A percentile compares a stretch with the other conserved stretches of the same genome.
Evolutionary conservation across 2,329 filamentous ascomycete species (phyloP).

Genomic region (Neophaeococcomyces aloes): DNA sequence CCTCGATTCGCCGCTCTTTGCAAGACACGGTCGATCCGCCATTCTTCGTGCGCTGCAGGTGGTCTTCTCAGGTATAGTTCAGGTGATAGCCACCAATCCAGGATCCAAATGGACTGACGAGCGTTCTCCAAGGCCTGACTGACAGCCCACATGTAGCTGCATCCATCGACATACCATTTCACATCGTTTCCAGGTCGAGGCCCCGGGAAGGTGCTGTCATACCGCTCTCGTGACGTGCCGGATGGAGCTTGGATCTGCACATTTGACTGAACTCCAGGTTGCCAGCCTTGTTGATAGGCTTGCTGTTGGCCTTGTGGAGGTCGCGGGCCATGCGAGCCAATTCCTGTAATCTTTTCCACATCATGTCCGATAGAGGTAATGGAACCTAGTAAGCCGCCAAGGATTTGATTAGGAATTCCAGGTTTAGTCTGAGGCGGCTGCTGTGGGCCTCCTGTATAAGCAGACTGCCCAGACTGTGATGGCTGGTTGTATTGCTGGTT

Average conservation of each 20-base stretch:
- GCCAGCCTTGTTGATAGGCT: constrained; percentile 11
- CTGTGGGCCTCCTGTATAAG: constrained; percentile 19
- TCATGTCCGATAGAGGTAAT: constrained; percentile 39
- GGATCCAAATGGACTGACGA: constrained; percentile 63
- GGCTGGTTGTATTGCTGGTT: not conserved
- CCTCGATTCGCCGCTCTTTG: constrained; percentile 72
- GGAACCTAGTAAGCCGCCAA: constrained; percentile 41
- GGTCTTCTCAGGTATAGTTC: constrained; percentile 75
- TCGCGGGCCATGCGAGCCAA: constrained; percentile 3
- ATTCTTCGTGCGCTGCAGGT: constrained; percentile 68
- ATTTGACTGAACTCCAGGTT: constrained; percentile 8
- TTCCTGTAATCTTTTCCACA: constrained; percentile 20
- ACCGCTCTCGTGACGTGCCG: constrained; percentile 31
- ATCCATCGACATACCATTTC: constrained; percentile 60
- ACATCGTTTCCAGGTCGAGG: constrained; percentile 38
- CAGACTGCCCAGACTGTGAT: constrained; percentile 8
- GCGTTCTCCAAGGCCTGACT: constrained; percentile 66
- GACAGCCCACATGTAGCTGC: constrained; percentile 74
- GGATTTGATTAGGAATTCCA: constrained; percentile 30
- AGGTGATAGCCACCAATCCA: constrained; percentile 79
- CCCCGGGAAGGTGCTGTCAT: constrained; percentile 52
- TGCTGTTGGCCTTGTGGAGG: constrained; percentile 26
- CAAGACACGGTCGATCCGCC: constrained; percentile 74
- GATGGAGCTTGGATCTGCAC: constrained; percentile 7
- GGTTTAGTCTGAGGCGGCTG: constrained; percentile 12